Evolutionary conservation across 2,329 filamentous ascomycete species (phyloP).

Genomic region (Fusarium fujikuroi): DNA sequence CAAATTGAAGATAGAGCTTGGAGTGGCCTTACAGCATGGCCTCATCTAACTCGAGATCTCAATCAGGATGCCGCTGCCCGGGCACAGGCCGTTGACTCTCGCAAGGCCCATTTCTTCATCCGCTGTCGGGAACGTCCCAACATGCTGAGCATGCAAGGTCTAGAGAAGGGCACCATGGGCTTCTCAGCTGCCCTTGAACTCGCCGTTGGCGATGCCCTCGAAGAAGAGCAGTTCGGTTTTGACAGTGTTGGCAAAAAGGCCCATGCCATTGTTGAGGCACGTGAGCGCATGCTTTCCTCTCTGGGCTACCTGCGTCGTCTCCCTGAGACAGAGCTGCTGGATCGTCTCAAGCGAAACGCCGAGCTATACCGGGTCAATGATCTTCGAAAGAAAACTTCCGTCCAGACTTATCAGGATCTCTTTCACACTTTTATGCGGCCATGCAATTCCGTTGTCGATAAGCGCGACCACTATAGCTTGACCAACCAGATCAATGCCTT

Average conservation of each 20-base stretch:
- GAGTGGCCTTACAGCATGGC: constrained; percentile 71
- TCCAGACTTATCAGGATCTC: constrained; percentile 70
- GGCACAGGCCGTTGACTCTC: constrained; percentile 56
- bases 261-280: constrained; percentile 65
- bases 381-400: constrained; percentile 61
- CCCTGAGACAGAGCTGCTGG: constrained; percentile 67
- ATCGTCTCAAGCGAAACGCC: constrained; percentile 67
- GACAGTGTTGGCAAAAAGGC: constrained; percentile 65
- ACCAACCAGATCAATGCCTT: constrained; percentile 76
- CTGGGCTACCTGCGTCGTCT: constrained; percentile 65
- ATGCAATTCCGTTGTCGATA: constrained; percentile 65
- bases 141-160: constrained; percentile 77
- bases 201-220: constrained; percentile 70
- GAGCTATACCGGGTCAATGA: constrained; percentile 65
- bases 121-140: constrained; percentile 71
- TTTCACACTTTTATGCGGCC: constrained; percentile 70
- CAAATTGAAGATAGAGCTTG: constrained; percentile 72
- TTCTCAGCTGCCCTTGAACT: constrained; percentile 75
- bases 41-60: constrained; percentile 66
- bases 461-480: constrained; percentile 69
- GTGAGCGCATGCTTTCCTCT: constrained; percentile 65
- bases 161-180: constrained; percentile 77
- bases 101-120: constrained; percentile 67
- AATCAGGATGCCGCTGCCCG: constrained; percentile 58
- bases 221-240: constrained; percentile 71